Percentiles rank a stretch among this genome's conserved stretches.
Evolutionary conservation across 345 rosid species (phyloP).

Genomic region (Acer negundo): DNA sequence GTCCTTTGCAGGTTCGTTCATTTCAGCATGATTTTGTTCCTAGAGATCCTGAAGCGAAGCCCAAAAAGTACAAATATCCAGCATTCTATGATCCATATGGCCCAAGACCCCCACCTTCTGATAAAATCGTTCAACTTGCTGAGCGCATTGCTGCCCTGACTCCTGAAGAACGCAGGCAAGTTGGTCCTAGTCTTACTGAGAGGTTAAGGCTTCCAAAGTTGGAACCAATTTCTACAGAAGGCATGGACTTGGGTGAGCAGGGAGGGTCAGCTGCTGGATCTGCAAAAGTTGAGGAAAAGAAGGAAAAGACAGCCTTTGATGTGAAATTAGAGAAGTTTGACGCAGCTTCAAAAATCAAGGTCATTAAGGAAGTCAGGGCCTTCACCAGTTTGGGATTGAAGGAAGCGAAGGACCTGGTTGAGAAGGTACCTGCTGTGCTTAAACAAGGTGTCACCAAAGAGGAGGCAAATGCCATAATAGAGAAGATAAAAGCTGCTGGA

Average conservation of each 20-base stretch:
- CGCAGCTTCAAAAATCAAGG: conserved; percentile 49
- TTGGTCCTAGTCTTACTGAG: conserved; percentile 36
- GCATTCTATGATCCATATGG: conserved; percentile 58
- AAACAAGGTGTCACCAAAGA: conserved; percentile 53
- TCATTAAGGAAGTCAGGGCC: conserved; percentile 49
- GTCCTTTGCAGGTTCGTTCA: conserved; percentile 45
- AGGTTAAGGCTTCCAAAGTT: conserved; percentile 35
- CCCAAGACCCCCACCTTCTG: conserved; percentile 55
- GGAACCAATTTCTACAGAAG: conserved; percentile 35
- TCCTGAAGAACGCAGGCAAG: conserved; percentile 40
- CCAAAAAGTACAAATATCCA: conserved; percentile 50
- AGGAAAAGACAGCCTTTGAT: conserved; percentile 49
- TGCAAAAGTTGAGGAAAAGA: conserved; percentile 36
- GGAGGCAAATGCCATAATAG: conserved; percentile 43
- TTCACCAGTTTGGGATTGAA: conserved; percentile 53
- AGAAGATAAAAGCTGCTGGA: conserved; percentile 53
- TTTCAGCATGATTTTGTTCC: conserved; percentile 59
- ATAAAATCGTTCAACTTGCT: conserved; percentile 53
- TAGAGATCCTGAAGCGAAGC: conserved; percentile 51
- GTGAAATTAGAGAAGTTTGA: conserved; percentile 59
- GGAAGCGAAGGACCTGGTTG: conserved; percentile 58
- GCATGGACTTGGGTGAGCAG: conserved; percentile 32
- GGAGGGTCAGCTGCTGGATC: conserved; percentile 33
- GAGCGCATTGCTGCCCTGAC: conserved; percentile 47
- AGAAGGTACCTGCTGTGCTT: conserved; percentile 45